Percentiles rank a stretch among this genome's conserved stretches.
Conservation (phyloP, 2,329 filamentous ascomycete species). For the Lasiodiplodia citricola region DNA sequence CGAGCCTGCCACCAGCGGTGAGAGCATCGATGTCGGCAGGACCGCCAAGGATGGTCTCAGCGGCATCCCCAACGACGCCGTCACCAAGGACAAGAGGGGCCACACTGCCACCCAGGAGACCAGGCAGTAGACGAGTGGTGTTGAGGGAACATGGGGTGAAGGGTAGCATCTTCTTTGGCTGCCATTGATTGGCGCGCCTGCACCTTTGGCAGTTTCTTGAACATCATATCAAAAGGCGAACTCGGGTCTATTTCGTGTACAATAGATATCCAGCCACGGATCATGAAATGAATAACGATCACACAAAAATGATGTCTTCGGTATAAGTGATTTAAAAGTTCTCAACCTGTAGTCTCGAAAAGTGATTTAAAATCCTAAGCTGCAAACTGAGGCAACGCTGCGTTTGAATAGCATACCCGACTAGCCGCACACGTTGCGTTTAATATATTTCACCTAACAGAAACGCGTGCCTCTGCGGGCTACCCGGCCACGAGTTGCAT, state of each 20-base stretch:
- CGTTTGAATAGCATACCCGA: not conserved
- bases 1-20: slow-evolving; percentile 50
- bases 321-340: not conserved
- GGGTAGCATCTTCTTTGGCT: not conserved
- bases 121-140: slow-evolving; percentile 30
- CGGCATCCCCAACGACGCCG: slow-evolving; percentile 65
- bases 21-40: slow-evolving; percentile 62
- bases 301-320: not conserved
- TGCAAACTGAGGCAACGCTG: not conserved
- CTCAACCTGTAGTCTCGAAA: not conserved
- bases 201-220: not conserved
- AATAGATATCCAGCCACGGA: slow-evolving; percentile 4
- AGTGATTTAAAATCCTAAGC: not conserved
- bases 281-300: slow-evolving; percentile 7
- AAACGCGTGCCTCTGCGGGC: not conserved
- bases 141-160: no score
- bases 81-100: slow-evolving; percentile 52
- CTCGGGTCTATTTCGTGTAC: not conserved
- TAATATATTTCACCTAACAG: not conserved
- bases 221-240: not conserved
- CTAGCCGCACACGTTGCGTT: not conserved
- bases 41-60: slow-evolving; percentile 64
- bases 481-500: not conserved
- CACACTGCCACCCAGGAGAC: slow-evolving; percentile 50
- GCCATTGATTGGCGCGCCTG: slow-evolving; percentile 12